phyloP scores from a whole-genome alignment of 2,329 filamentous ascomycete species.

The Aspergillus terreus region DNA sequence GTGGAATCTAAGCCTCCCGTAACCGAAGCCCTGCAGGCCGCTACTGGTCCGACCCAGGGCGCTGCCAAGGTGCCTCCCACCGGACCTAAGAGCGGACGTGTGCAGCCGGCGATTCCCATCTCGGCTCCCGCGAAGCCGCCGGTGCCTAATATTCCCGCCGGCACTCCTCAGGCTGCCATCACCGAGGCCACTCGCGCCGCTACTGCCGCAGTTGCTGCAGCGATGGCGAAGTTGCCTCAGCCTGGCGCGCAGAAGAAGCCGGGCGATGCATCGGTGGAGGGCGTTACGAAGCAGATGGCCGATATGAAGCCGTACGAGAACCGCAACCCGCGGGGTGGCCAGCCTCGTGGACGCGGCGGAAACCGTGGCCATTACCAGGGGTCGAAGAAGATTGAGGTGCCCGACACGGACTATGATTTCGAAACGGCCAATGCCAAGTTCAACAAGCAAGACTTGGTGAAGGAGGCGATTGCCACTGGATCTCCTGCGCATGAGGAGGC shows the following conservation, averaged over 20 bases:
- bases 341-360: conserved; percentile 45
- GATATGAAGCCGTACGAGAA: conserved; percentile 44
- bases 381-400: conserved; percentile 76
- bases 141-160: conserved; percentile 29
- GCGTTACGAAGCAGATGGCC: conserved; percentile 43
- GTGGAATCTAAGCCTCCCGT: conserved; percentile 38
- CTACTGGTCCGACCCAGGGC: conserved; percentile 21
- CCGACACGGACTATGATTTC: conserved; percentile 89
- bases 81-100: conserved; percentile 39
- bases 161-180: conserved; percentile 34
- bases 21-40: conserved; percentile 32
- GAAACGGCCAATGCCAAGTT: conserved; percentile 81
- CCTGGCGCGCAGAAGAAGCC: conserved; percentile 34
- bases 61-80: conserved; percentile 20
- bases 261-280: conserved; percentile 35
- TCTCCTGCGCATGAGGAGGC: conserved; percentile 61
- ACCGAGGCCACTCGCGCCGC: conserved; percentile 48
- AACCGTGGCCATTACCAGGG: conserved; percentile 41
- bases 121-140: conserved; percentile 34
- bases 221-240: conserved; percentile 49
- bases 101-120: conserved; percentile 46
- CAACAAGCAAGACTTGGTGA: conserved; percentile 80
- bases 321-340: conserved; percentile 36
- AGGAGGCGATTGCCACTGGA: conserved; percentile 79
- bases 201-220: conserved; percentile 49